Conservation (phyloP, 176 grass and related monocot genomes). For the Triticum aestivum region DNA sequence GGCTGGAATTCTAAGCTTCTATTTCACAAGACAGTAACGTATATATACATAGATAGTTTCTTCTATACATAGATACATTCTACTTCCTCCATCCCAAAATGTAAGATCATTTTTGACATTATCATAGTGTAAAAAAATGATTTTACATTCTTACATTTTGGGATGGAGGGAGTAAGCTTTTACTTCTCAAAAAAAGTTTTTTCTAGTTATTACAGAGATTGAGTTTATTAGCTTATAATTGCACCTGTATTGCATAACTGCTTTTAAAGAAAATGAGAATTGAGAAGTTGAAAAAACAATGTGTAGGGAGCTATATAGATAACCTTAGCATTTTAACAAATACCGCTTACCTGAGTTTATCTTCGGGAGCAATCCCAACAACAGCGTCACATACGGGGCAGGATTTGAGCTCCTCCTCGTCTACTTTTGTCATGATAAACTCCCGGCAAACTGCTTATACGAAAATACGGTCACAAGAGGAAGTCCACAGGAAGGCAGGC, state of each 20-base stretch:
- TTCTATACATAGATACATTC: too few species aligned
- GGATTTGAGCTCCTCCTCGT: constrained; percentile 57
- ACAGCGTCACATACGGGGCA: constrained; percentile 76
- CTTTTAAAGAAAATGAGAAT: neutral
- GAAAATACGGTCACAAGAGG: constrained; percentile 16
- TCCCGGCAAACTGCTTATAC: constrained; percentile 70
- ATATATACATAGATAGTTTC: neutral
- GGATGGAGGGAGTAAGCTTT: too few species aligned
- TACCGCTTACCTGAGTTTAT: constrained; percentile 70
- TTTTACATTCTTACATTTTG: too few species aligned
- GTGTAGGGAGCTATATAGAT: neutral
- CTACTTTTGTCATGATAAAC: constrained; percentile 81
- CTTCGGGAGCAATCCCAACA: constrained; percentile 66
- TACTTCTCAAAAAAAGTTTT: too few species aligned
- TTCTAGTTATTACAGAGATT: too few species aligned
- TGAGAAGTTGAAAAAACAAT: neutral
- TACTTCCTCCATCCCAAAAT: too few species aligned
- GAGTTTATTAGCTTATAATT: neutral
- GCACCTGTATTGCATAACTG: too few species aligned
- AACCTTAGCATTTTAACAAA: neutral
- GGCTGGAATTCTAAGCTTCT: constrained; percentile 18
- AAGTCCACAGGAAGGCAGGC: constrained; percentile 4
- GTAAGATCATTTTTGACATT: too few species aligned
- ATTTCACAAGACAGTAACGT: constrained; percentile 14
- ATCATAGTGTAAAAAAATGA: too few species aligned